These are phyloP conservation scores for Candida chauliodis DNA, from an alignment of 805 yeast genomes.

Conservation along the genomic window DNA sequence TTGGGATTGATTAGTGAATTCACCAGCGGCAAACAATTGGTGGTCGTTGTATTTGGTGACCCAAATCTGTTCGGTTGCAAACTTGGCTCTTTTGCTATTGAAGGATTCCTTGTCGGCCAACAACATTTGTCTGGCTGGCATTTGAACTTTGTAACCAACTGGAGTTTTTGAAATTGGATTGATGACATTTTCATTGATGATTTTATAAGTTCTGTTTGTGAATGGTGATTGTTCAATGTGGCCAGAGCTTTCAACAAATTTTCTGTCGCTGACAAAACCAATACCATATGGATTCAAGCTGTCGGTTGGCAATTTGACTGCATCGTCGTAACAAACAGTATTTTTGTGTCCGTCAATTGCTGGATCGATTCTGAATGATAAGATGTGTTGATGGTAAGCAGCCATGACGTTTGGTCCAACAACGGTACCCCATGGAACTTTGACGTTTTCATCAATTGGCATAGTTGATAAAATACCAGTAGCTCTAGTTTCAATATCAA, in stretches of 20 bases:
- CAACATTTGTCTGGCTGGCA: constrained; percentile 76
- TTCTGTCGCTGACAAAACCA: constrained; percentile 65
- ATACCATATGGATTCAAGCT: constrained; percentile 62
- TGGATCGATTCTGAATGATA: constrained; percentile 77
- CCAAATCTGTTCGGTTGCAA: constrained; percentile 78
- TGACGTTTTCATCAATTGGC: constrained; percentile 69
- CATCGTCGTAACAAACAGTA: constrained; percentile 70
- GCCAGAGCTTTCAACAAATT: constrained; percentile 66
- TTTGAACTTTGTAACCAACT: constrained; percentile 69
- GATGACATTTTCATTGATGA: constrained; percentile 68
- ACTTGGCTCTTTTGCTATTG: constrained; percentile 68
- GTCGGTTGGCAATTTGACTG: constrained; percentile 54
- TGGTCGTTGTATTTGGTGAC: constrained; percentile 74
- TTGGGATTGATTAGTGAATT: constrained; percentile 78
- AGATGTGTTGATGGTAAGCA: constrained; percentile 78
- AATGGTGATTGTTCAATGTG: constrained; percentile 70
- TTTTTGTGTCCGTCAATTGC: constrained; percentile 79
- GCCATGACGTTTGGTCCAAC: constrained; percentile 82
- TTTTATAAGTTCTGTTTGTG: constrained; percentile 70
- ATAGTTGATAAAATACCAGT: constrained; percentile 84
- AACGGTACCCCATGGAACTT: constrained; percentile 70
- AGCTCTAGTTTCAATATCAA: constrained; percentile 76
- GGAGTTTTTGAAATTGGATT: constrained; percentile 69
- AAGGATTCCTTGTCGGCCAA: constrained; percentile 60
- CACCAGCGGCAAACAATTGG: constrained; percentile 77